Conservation (phyloP, 495 filamentous ascomycete species). For the Hypoxylon fragiforme region DNA sequence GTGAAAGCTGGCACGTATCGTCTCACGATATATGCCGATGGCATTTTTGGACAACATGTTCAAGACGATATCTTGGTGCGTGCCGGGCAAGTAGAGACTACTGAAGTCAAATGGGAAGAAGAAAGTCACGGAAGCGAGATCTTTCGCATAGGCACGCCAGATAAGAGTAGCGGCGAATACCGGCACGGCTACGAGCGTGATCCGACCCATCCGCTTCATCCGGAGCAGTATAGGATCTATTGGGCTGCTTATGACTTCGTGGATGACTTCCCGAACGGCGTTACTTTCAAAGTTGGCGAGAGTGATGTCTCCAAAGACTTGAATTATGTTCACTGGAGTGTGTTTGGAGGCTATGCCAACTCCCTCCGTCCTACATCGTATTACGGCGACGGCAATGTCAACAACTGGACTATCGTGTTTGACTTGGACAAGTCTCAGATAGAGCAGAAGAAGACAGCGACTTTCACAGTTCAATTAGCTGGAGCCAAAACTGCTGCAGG, state of each 20-base stretch:
- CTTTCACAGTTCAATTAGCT: slow-evolving; percentile 59
- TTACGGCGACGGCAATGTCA: slow-evolving; percentile 47
- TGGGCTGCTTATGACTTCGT: slow-evolving; percentile 59
- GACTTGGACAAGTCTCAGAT: slow-evolving; percentile 41
- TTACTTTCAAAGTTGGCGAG: slow-evolving; percentile 55
- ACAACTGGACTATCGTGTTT: slow-evolving; percentile 60
- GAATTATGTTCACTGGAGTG: slow-evolving; percentile 60
- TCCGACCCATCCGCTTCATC: slow-evolving; percentile 47
- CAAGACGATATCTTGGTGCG: slow-evolving; percentile 48
- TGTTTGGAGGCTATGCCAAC: slow-evolving; percentile 52
- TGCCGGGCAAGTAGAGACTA: slow-evolving; percentile 38
- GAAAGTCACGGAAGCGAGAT: slow-evolving; percentile 57
- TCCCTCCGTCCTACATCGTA: slow-evolving; percentile 26
- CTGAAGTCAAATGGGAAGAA: slow-evolving; percentile 48
- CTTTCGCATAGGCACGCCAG: slow-evolving; percentile 58
- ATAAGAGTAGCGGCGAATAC: slow-evolving; percentile 60
- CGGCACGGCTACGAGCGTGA: slow-evolving; percentile 51
- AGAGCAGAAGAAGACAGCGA: slow-evolving; percentile 43
- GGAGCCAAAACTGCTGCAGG: slow-evolving; percentile 60
- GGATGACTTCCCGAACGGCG: slow-evolving; percentile 53
- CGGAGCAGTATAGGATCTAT: slow-evolving; percentile 56
- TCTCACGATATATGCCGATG: slow-evolving; percentile 60
- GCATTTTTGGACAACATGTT: slow-evolving; percentile 57
- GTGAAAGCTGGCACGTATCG: slow-evolving; percentile 57
- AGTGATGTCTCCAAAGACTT: slow-evolving; percentile 49